These are phyloP conservation scores for Neckera pumila DNA, from an alignment of 225 moss, liverwort and hornwort species.

Conservation along the genomic window DNA sequence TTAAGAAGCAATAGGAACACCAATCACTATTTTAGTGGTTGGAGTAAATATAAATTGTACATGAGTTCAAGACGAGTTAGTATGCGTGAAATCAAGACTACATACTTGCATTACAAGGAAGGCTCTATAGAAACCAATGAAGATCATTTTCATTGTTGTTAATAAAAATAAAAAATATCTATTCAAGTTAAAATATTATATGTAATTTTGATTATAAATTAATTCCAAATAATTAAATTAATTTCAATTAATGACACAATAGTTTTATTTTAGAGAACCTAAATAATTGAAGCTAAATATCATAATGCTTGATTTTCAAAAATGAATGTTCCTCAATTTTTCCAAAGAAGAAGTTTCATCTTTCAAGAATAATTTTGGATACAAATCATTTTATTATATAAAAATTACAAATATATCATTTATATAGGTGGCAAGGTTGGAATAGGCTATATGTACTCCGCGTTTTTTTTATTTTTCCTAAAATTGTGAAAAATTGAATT, in stretches of 20 bases:
- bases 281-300: background rate
- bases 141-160: background rate
- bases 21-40: background rate
- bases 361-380: background rate
- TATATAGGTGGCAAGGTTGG: background rate
- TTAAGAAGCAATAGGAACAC: fast-evolving
- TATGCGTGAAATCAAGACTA: fast-evolving
- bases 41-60: fast-evolving
- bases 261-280: background rate
- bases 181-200: background rate
- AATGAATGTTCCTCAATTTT: background rate
- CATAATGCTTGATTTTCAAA: background rate
- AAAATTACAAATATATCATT: background rate
- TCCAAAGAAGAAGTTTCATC: background rate
- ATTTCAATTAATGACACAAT: background rate
- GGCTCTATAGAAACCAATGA: background rate
- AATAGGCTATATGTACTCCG: background rate
- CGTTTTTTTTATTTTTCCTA: background rate
- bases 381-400: fast-evolving
- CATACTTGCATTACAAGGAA: background rate
- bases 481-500: background rate
- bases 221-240: background rate
- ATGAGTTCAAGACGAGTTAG: background rate
- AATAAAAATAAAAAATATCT: background rate
- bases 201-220: background rate